Percentiles rank a stretch among this genome's conserved stretches.
phyloP scores from a whole-genome alignment of 176 grass and related monocot genomes.

The Phoenix roebelenii region DNA sequence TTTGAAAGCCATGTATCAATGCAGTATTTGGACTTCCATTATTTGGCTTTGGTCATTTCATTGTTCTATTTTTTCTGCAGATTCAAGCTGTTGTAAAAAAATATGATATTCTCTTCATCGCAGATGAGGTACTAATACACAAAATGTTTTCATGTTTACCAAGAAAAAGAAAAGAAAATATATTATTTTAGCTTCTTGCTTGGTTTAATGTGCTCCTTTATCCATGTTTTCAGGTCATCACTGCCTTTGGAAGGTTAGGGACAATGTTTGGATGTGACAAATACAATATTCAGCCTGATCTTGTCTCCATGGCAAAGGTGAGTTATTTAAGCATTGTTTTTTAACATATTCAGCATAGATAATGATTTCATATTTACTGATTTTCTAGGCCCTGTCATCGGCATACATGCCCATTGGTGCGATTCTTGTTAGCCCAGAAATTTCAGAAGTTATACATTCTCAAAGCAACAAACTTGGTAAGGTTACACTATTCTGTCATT shows the following conservation, averaged over 20 bases:
- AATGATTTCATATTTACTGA: not conserved
- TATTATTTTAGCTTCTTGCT: not conserved
- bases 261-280: constrained; percentile 94
- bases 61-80: constrained; percentile 29
- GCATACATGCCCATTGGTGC: constrained; percentile 88
- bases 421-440: constrained; percentile 83
- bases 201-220: not conserved
- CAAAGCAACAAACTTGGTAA: constrained; percentile 97
- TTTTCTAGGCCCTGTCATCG: constrained; percentile 82
- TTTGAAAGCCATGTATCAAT: too few relatives aligned
- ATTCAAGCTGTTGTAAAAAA: constrained; percentile 87
- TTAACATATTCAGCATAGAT: not conserved
- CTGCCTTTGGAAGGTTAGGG: constrained; percentile 94
- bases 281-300: constrained; percentile 77
- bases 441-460: constrained; percentile 76
- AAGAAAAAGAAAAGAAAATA: constrained; percentile 7
- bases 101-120: constrained; percentile 95
- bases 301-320: constrained; percentile 88
- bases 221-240: constrained; percentile 66
- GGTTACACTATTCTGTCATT: not conserved
- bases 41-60: not conserved
- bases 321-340: not conserved
- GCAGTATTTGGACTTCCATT: too few relatives aligned
- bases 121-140: constrained; percentile 62
- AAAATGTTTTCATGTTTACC: not conserved